Evolutionary conservation across 2,329 filamentous ascomycete species (phyloP), one percentile per base, ranked within the genome.

Genomic region (Whalleya microplaca): DNA sequence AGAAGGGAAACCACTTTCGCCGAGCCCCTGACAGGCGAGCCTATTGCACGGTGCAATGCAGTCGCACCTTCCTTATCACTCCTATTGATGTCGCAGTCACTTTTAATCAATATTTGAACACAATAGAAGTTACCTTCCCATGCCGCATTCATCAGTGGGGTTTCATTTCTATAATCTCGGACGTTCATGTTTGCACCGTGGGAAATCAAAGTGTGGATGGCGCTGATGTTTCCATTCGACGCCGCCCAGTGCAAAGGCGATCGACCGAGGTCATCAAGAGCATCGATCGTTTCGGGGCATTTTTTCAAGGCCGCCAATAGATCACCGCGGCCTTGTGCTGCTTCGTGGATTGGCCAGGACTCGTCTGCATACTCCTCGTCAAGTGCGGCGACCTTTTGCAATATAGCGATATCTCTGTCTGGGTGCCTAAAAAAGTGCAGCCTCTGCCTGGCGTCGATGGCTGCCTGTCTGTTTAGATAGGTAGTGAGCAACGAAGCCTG

Each of bases 191-290:
- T 45, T 44, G 58, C 58, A 21, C 58, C 54, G 23, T 51, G 23
- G 18, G 40, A 21, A 46, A 52, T 40, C 29, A 60, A 46, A 41
- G 19, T 29, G 45, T 9, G 41, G 9, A 55, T 49, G 2, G 41
- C 43, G 2, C 9, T 7, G 16, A 2, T 37, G 45, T 57, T 20
- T 1, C 18, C 2, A 1, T 18, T 2, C 1, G 4, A 0, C 23
- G 47, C 32, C 2, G 58, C 58, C 45, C 42, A 41, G 41, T 60
- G 51, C n/a, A 57, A 46, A 47, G 58, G 54, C 14, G 54, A 3
- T 1, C 2, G 3, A 12, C 54, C 54, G 20, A 23, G 32, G 14
- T 41, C 8, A 41, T 60, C 45, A 20, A 52, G 27, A 16, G 27
- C 27, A 18, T 57, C 19, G 32, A 57, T 52, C 12, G 23, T 37